Evolutionary conservation across 805 yeast species (phyloP), one percentile per base, ranked within the genome.

Genomic region (Priceomyces melissophilus): DNA sequence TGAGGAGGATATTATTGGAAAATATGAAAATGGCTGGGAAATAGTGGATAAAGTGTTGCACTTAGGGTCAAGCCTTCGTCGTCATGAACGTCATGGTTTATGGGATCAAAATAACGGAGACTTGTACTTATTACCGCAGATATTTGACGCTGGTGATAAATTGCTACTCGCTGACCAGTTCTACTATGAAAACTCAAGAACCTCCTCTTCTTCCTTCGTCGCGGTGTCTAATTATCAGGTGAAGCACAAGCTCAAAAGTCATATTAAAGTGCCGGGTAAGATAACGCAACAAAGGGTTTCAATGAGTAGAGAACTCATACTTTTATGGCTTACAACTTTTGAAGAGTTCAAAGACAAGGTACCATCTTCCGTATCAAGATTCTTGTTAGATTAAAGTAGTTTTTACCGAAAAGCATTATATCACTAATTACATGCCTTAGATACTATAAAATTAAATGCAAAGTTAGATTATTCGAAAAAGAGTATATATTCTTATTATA

Each of bases 81-180:
- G 23, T 2, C 42, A 43, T 10, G 54, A 48, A 16, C 42, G 37
- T 34, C 35, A 32, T 3, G 35, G 38, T 10, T 30, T 47, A 13
- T 56, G 58, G 63, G 47, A 47, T 9, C 36, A 35, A 7, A 37
- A 14, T 10, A 41, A 40, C 38, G 52, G 41, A 7, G 42, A 42
- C 10, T 27, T 35, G 8, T 47, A 47, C 23, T 41, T 61, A 11
- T 39, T 58, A 5, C 64, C 65, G 2, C 55, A 50, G 25, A 48
- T 50, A 3, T 60, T 50, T 43, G 50, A 35, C 12, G 15, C 32
- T n/a, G 48, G 40, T 4, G 33, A 45, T 15, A 41, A 34, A 27
- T 39, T 61, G 20, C 33, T 58, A 3, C 37, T 52, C 3, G 46
- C 54, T 28, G 58, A 53, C 32, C 49, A 45, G 31, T 50, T 48